Evolutionary conservation across 306 rosid genomes (phyloP).

Genomic region (Sesbania bispinosa): DNA sequence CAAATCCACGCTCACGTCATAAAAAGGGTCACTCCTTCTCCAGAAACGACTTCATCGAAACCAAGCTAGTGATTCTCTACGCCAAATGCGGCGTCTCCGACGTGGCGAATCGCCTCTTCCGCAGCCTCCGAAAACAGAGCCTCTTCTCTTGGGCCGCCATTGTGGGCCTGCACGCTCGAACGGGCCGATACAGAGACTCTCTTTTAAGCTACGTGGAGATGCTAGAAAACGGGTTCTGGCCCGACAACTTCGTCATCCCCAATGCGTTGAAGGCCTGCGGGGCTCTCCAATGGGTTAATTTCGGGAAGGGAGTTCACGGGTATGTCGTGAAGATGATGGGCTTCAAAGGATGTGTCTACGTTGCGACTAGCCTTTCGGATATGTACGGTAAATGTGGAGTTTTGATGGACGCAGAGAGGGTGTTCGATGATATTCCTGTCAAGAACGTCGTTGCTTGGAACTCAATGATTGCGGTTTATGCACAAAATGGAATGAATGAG

Average conservation of each 20-base stretch:
- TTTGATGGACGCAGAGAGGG: slow-evolving; percentile 58
- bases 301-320: slow-evolving; percentile 71
- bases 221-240: slow-evolving; percentile 46
- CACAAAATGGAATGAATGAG: slow-evolving; percentile 56
- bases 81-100: slow-evolving; percentile 51
- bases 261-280: slow-evolving; percentile 83
- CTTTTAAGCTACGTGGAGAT: slow-evolving; percentile 47
- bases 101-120: slow-evolving; percentile 46
- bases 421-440: slow-evolving; percentile 57
- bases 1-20: slow-evolving; percentile 69
- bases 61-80: slow-evolving; percentile 73
- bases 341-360: slow-evolving; percentile 55
- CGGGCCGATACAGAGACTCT: slow-evolving; percentile 48
- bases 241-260: slow-evolving; percentile 81
- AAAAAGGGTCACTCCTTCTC: slow-evolving; percentile 45
- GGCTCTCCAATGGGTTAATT: slow-evolving; percentile 42
- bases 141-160: slow-evolving; percentile 87
- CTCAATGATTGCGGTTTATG: slow-evolving; percentile 57
- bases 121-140: slow-evolving; percentile 31
- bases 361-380: slow-evolving; percentile 66
- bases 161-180: slow-evolving; percentile 58
- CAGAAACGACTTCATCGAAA: slow-evolving; percentile 48
- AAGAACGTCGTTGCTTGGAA: slow-evolving; percentile 74
- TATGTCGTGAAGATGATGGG: slow-evolving; percentile 49
- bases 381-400: slow-evolving; percentile 89